Evolutionary conservation across 306 rosid species (phyloP), one percentile per base, ranked within the genome.

Genomic region (Sphenostylis stenocarpa): DNA sequence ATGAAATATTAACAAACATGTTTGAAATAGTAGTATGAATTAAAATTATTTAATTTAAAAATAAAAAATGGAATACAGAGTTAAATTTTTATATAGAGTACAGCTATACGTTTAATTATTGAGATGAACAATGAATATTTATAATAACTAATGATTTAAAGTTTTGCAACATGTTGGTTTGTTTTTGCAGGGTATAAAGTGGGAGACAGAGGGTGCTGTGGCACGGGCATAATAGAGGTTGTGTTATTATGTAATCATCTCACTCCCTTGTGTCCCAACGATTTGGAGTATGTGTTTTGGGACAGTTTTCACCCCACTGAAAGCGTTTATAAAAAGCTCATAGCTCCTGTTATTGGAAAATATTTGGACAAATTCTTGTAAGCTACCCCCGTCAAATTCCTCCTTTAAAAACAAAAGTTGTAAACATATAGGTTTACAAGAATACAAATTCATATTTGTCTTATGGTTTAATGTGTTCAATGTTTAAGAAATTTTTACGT

Each of bases 221-320:
- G 93, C 8, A 86, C 93, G 15, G 96, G 96, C 0, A 24, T 0
- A 1, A 26, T 88, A 45, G 96, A 90, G 75, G 96, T 84, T 4
- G 86, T 87, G 3, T 28, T 75, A 8, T 24, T 87, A 11, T 90
- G 96, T 72, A 88, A 76, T 67, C 83, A 28, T 14, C 45, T 82
- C 4, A 56, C 72, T 20, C 49, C 65, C 3, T 80, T 87, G 0
- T 86, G 92, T 10, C 33, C 75, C 21, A 39, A 90, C 33, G 75
- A 68, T 1, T n/a, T 34, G 6, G 81, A 82, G 6, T 65, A 85
- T 61, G 84, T 90, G 0, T 90, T 90, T 60, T 90, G 91, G 93
- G 96, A 88, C 28, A 88, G 93, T 78, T 90, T 80, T 67, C 93
- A 88, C 49, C 96, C 93, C 14, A 88, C 93, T 0, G 88, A 90